Percentiles rank a stretch among this genome's conserved stretches.
Conservation (phyloP, 2,329 filamentous ascomycete species). For the Cordyceps pruinosa region DNA sequence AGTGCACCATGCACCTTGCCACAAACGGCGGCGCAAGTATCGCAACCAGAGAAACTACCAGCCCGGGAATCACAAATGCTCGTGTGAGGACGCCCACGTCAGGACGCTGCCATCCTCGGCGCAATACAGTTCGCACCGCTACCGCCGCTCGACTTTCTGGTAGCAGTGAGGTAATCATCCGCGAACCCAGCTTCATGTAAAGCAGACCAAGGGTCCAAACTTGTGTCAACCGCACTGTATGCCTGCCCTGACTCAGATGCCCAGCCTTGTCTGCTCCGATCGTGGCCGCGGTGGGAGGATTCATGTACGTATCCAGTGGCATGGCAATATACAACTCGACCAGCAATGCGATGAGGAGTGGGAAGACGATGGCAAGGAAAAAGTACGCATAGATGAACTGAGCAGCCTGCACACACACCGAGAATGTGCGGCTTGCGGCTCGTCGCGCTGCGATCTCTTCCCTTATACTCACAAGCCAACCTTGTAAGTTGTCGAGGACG, state of each 20-base stretch:
- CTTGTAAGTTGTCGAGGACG: conserved; percentile 28
- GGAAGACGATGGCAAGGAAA: conserved; percentile 70
- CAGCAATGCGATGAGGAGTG: conserved; percentile 69
- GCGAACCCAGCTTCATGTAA: conserved; percentile 74
- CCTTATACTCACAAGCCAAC: conserved; percentile 22
- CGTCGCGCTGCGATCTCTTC: conserved; percentile 19
- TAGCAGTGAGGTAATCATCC: conserved; percentile 60
- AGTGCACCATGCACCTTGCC: conserved; percentile 33
- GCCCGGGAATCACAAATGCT: conserved; percentile 73
- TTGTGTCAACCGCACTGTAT: conserved; percentile 82
- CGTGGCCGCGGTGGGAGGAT: conserved; percentile 28
- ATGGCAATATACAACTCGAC: conserved; percentile 86
- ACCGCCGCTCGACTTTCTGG: conserved; percentile 64
- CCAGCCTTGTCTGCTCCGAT: conserved; percentile 21
- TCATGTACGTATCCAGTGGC: conserved; percentile 75
- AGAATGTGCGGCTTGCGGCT: conserved; percentile 20
- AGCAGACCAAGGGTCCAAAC: conserved; percentile 90
- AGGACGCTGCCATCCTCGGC: conserved; percentile 70
- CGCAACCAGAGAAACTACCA: conserved; percentile 53
- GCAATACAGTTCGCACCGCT: conserved; percentile 67
- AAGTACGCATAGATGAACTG: conserved; percentile 67
- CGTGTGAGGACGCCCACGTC: conserved; percentile 74
- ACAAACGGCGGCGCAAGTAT: conserved; percentile 58
- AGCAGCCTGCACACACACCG: conserved; percentile 25
- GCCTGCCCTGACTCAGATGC: conserved; percentile 30